Conservation (phyloP, 441 rosid species). For the Populus tomentosa region DNA sequence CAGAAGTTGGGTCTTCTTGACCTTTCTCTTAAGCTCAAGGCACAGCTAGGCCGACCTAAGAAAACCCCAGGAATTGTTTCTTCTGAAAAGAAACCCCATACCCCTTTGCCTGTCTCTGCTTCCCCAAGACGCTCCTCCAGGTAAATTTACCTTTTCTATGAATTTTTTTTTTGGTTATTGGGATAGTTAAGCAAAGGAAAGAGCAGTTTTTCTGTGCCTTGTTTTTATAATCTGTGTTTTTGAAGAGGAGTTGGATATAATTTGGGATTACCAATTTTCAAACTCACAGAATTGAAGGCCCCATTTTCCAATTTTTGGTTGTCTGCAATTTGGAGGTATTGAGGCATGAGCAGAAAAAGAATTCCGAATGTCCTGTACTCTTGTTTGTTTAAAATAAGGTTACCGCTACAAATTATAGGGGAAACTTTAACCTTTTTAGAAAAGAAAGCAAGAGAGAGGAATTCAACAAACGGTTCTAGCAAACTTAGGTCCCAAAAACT, state of each 20-base stretch:
- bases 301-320: background rate
- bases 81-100: background rate
- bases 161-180: background rate
- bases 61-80: background rate
- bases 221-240: background rate
- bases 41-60: constrained; percentile 7
- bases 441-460: background rate
- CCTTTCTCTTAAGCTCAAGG: constrained; percentile 41
- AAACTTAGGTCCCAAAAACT: background rate
- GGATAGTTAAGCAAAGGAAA: background rate
- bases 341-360: background rate
- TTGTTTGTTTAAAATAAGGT: background rate
- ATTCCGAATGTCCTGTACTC: too few relatives aligned
- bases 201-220: background rate
- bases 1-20: constrained; percentile 58
- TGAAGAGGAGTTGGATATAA: background rate
- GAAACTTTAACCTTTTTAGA: background rate
- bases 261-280: background rate
- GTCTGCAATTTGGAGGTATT: background rate
- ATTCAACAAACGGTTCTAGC: background rate
- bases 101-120: constrained; percentile 22
- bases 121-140: constrained; percentile 55
- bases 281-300: background rate
- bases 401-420: background rate
- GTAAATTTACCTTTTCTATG: constrained; percentile 16